Percentiles rank a stretch among this genome's conserved stretches.
Evolutionary conservation across 2,329 filamentous ascomycete genomes (phyloP).

Genomic region (Cladorrhinum sp.): DNA sequence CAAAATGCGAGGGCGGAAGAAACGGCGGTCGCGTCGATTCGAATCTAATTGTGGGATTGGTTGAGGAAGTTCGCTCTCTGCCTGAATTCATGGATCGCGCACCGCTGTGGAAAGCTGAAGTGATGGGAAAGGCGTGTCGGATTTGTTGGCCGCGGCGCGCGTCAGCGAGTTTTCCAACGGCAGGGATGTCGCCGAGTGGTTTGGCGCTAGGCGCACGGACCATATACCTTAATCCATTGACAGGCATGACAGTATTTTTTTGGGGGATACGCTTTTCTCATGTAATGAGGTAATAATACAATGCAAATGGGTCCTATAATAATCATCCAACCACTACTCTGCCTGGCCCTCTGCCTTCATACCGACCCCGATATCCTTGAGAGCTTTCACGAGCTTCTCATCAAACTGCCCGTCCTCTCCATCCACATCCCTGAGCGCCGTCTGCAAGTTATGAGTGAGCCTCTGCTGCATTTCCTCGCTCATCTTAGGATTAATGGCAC

Average conservation of each 20-base stretch:
- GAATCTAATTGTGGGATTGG: neutral
- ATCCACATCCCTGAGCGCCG: neutral
- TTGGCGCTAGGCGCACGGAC: neutral
- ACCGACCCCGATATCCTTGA: neutral
- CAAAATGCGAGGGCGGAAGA: neutral
- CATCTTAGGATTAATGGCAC: neutral
- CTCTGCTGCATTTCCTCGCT: neutral
- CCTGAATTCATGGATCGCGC: neutral
- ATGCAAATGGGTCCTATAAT: too few species aligned
- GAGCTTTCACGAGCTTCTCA: neutral
- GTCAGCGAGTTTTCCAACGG: neutral
- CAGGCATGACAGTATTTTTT: too few species aligned
- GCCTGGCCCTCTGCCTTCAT: neutral
- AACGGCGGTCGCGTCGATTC: neutral
- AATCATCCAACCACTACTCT: too few species aligned
- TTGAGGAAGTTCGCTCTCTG: neutral
- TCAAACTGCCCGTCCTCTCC: neutral
- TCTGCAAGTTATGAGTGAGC: neutral
- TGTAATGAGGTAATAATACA: too few species aligned
- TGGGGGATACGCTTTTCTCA: too few species aligned
- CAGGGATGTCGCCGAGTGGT: neutral
- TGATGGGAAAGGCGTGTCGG: neutral
- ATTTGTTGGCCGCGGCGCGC: neutral
- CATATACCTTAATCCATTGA: neutral
- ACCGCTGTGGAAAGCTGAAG: neutral